Conservation (phyloP, 208 protist genomes). For the Naegleria fowleri region DNA sequence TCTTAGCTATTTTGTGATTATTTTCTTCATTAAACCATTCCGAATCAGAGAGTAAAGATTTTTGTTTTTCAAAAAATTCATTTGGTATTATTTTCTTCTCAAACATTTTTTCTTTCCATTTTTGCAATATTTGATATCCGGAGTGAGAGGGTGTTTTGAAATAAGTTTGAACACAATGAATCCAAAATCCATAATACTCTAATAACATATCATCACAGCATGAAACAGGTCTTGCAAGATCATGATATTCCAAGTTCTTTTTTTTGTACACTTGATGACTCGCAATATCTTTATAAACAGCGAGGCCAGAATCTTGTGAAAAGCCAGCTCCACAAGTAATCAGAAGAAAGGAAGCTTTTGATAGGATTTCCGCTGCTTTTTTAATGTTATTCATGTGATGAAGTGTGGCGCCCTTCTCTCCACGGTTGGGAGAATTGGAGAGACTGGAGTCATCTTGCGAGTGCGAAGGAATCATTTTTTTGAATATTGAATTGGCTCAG, state of each 20-base stretch:
- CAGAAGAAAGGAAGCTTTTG: constrained; percentile 29
- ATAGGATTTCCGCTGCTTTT: constrained; percentile 29
- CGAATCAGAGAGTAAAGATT: not conserved
- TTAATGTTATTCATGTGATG: not conserved
- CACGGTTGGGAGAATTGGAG: too few species aligned
- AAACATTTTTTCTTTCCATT: constrained; percentile 24
- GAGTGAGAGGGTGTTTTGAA: not conserved
- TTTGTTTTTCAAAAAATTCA: not conserved
- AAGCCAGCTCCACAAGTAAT: constrained; percentile 42
- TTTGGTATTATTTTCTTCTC: not conserved
- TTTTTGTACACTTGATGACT: constrained; percentile 35
- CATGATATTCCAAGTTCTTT: constrained; percentile 37
- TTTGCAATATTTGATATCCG: constrained; percentile 33
- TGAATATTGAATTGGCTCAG: too few species aligned
- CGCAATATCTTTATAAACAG: constrained; percentile 48
- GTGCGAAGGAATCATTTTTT: too few species aligned
- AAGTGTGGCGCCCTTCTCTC: not conserved
- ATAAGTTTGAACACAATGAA: constrained; percentile 36
- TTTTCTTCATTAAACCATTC: not conserved
- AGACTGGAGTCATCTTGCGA: too few species aligned
- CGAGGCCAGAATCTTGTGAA: constrained; percentile 33
- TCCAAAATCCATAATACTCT: constrained; percentile 46
- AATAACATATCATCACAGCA: constrained; percentile 3
- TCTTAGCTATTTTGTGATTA: not conserved
- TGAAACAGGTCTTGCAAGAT: constrained; percentile 37